Base-by-base conservation (phyloP, 345 rosid species). In the Eucalyptus melliodora region DNA sequence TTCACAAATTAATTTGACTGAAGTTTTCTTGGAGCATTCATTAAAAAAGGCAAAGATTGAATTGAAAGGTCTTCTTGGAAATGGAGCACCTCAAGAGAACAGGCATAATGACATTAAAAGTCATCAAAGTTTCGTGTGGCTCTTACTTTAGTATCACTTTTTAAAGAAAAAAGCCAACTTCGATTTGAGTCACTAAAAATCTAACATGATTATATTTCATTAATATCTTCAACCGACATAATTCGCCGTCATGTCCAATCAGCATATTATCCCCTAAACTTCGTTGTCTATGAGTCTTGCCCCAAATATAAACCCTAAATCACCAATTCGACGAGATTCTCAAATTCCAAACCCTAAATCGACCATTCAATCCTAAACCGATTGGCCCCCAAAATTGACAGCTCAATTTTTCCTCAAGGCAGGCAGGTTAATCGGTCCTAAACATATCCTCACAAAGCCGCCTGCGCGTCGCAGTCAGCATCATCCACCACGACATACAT, bases 111-210 rank as follows among this genome's bases (percentile, higher is more conserved):
- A 56, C 13, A 56, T 23, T 56, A 56, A 26, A 56, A 56, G 62
- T 56, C 2, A 9, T 26, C 12, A 56, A 56, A 56, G 13, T 56
- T 56, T 23, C 1, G 6, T 56, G 30, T 0, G 2, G 30, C 14
- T 23, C 14, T 56, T 26, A 56, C 11, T 53, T 53, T 53, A 56
- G 62, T 56, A 56, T 56, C 62, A 24, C 62, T 56, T 56, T 56
- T 56, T 9, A 24, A 56, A 56, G 13, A 24, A 24, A 24, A 56
- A 56, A 56, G 6, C 3, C 14, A 24, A 56, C 3, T 24, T 26
- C 1, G 14, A 1, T 56, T 56, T 56, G 62, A 26, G 13, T 56
- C 6, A 26, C 62, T 26, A 56, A 56, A 56, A 56, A 4, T 56
- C 13, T 6, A 26, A 24, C 62, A 21, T 4, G 6, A 56, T 2